phyloP scores from a whole-genome alignment of 352 stramenopile genomes.

The Pythium scleroteichum region DNA sequence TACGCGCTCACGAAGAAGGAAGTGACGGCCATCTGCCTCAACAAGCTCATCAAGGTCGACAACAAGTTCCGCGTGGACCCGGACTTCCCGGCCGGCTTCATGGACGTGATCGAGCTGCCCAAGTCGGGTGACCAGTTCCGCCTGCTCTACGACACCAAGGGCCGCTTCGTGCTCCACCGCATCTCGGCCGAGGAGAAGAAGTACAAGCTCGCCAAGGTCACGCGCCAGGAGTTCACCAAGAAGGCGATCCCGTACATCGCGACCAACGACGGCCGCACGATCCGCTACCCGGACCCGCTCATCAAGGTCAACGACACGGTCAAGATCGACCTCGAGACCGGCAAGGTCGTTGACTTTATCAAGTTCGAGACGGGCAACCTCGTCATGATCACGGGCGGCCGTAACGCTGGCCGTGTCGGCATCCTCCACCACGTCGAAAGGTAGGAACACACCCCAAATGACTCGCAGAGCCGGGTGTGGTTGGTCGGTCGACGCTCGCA shows the following conservation, averaged over 20 bases:
- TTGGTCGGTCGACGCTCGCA: slow-evolving; percentile 19
- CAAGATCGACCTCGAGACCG: slow-evolving; percentile 98
- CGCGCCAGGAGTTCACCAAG: slow-evolving; percentile 92
- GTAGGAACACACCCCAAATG: slow-evolving; percentile 88
- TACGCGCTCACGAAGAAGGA: slow-evolving; percentile 99
- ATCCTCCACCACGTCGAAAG: slow-evolving; percentile 97
- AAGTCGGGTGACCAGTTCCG: slow-evolving; percentile 98
- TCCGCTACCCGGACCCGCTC: slow-evolving; percentile 98
- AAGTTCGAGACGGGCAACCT: slow-evolving; percentile 99
- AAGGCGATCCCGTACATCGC: slow-evolving; percentile 98
- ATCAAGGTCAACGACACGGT: slow-evolving; percentile 99
- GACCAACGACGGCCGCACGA: slow-evolving; percentile 98
- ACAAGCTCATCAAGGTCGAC: slow-evolving; percentile 98
- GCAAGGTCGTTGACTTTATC: slow-evolving; percentile 97
- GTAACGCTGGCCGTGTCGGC: slow-evolving; percentile 97
- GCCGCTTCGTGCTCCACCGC: slow-evolving; percentile 97
- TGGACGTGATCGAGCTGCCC: slow-evolving; percentile 98
- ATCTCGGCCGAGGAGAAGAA: slow-evolving; percentile 96
- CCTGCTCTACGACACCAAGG: slow-evolving; percentile 98
- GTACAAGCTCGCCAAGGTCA: slow-evolving; percentile 99
- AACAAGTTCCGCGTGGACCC: slow-evolving; percentile 96
- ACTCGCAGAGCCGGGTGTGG: slow-evolving; percentile 91
- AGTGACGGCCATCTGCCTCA: slow-evolving; percentile 99
- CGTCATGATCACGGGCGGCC: slow-evolving; percentile 97
- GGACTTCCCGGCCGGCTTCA: slow-evolving; percentile 99